Base-by-base conservation (phyloP, 495 filamentous ascomycete genomes). In the Aspergillus incahuasiensis region DNA sequence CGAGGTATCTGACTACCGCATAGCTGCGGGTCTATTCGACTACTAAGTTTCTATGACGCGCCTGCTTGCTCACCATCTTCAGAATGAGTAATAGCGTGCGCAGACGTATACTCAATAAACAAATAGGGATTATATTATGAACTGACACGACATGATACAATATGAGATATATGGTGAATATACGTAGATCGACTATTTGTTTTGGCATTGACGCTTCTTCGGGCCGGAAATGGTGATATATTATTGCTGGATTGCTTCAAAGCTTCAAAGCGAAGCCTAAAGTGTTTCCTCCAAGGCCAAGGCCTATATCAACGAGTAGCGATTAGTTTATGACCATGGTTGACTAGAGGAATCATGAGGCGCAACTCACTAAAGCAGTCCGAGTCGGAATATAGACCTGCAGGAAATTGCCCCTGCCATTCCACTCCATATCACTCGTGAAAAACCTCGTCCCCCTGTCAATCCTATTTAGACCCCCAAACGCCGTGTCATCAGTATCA, bases 381-480 rank as follows among this genome's bases (percentile, higher is more conserved):
- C 94, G 79, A 24, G 82, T 82, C 24, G 94, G 94, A 51, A 96
- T 82, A 69, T 98, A 98, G 25, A 96, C 84, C 72, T 97, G 94
- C 38, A 89, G 79, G 68, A 89, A 97, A 68, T 98, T 98, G 70
- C 75, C 81, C 57, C 94, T 71, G 1, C 79, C 86, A 68, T 97
- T 97, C 94, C 95, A 97, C 62, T 74, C 75, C 64, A 96, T 77
- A 34, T 90, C 81, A 35, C 90, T 95, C 2, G 92, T 97, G 64
- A 95, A 96, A 80, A 92, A 97, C 41, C 88, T 73, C 12, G 90
- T 92, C 15, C 74, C 79, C 54, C 87, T 83, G 42, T 88, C 83
- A 42, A 97, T 83, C 16, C 91, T 79, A 9, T 81, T 83, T 54
- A 89, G 82, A 0, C 94, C 94, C 5, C 94, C 95, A 64, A 90